Evolutionary conservation across 83 land plant species (phyloP).

Genomic region (Picea abies): DNA sequence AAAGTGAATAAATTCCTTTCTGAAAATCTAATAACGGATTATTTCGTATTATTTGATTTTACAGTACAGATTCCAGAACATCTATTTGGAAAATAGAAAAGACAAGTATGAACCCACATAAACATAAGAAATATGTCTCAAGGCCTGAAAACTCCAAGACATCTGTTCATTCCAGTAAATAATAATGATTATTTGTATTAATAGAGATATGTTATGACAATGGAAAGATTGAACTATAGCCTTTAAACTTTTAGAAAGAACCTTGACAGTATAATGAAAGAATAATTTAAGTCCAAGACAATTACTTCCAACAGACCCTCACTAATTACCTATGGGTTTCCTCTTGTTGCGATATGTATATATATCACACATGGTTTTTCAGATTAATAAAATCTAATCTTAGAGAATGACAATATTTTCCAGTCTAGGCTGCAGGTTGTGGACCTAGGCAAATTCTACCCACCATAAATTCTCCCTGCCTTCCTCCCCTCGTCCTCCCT

Average conservation of each 20-base stretch:
- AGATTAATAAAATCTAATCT: background rate
- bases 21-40: background rate
- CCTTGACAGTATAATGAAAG: too few relatives aligned
- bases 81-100: background rate
- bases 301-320: background rate
- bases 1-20: background rate
- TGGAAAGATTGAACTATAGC: too few relatives aligned
- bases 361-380: background rate
- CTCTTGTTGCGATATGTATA: background rate
- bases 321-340: background rate
- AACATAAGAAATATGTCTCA: background rate
- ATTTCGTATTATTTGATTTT: background rate
- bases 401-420: background rate
- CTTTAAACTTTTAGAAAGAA: too few relatives aligned
- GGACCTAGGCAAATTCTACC: background rate
- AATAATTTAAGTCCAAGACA: background rate
- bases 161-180: background rate
- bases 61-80: too few relatives aligned
- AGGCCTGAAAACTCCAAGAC: too few relatives aligned
- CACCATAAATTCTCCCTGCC: too few relatives aligned
- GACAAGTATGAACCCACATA: background rate
- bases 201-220: background rate
- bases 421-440: background rate
- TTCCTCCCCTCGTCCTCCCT: too few relatives aligned
- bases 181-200: background rate